Evolutionary conservation across 2,329 filamentous ascomycete genomes (phyloP).

Genomic region (Fusarium euwallaceae): DNA sequence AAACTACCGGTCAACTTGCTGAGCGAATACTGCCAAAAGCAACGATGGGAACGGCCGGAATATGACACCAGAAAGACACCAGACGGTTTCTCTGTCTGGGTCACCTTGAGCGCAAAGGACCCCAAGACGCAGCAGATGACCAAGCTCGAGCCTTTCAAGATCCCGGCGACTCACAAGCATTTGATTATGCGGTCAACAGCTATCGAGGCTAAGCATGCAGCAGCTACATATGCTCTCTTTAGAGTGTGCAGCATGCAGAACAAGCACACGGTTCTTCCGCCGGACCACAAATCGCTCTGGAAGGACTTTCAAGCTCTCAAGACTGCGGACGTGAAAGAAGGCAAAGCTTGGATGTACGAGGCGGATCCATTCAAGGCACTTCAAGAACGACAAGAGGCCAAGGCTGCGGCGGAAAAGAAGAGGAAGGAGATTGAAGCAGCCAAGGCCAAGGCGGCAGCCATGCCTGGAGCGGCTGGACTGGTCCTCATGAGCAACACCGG

Average conservation of each 20-base stretch:
- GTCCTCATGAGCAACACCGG: conserved; percentile 63
- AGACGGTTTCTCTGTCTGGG: conserved; percentile 83
- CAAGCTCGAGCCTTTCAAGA: conserved; percentile 83
- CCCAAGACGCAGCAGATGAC: conserved; percentile 84
- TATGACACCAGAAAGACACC: conserved; percentile 84
- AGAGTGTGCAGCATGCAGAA: conserved; percentile 96
- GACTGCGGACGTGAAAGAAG: conserved; percentile 81
- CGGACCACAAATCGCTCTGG: conserved; percentile 91
- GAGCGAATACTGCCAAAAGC: conserved; percentile 94
- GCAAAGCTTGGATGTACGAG: conserved; percentile 90
- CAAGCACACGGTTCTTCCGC: conserved; percentile 92
- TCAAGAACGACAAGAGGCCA: conserved; percentile 83
- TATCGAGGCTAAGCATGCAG: conserved; percentile 92
- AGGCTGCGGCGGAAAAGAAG: conserved; percentile 82
- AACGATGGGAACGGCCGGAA: conserved; percentile 94
- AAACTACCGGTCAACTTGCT: conserved; percentile 95
- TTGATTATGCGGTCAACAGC: conserved; percentile 82
- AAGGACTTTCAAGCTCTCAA: conserved; percentile 90
- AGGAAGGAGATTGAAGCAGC: conserved; percentile 77
- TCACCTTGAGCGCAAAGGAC: conserved; percentile 82
- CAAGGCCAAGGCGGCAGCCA: conserved; percentile 75
- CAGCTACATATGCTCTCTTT: conserved; percentile 91
- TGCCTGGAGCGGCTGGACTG: conserved; percentile 70
- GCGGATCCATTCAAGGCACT: conserved; percentile 91
- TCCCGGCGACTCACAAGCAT: conserved; percentile 82